Percentiles rank a stretch among this genome's conserved stretches.
Conservation (phyloP, 2,329 filamentous ascomycete genomes). For the Beauveria medogensis region DNA sequence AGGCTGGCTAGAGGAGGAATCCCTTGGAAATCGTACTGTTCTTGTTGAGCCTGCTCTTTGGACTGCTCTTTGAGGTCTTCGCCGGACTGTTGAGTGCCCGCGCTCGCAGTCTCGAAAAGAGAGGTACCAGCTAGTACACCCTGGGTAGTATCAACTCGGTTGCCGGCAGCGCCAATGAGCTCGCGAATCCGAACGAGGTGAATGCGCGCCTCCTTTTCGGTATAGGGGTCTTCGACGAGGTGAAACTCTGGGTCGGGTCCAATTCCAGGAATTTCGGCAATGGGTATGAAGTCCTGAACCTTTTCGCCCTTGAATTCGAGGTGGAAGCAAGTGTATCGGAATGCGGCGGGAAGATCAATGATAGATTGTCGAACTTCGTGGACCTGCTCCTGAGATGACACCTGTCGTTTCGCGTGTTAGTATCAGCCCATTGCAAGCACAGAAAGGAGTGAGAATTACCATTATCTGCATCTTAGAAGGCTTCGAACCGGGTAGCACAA, state of each 20-base stretch:
- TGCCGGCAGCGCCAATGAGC: constrained; percentile 82
- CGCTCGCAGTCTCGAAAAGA: constrained; percentile 71
- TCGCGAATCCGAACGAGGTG: constrained; percentile 87
- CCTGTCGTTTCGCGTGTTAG: constrained; percentile 37
- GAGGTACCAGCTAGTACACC: constrained; percentile 80
- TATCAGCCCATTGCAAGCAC: constrained; percentile 14
- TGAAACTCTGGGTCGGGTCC: constrained; percentile 68
- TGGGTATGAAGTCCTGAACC: constrained; percentile 90
- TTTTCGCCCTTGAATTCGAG: constrained; percentile 81
- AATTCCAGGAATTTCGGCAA: constrained; percentile 80
- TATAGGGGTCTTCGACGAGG: constrained; percentile 91
- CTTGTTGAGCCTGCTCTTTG: constrained; percentile 29
- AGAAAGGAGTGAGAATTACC: constrained; percentile 39
- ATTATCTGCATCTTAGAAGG: constrained; percentile 76
- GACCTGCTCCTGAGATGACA: constrained; percentile 88
- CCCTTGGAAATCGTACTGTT: constrained; percentile 70
- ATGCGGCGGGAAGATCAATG: constrained; percentile 84
- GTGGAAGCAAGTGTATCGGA: constrained; percentile 98
- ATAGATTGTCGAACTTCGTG: constrained; percentile 96
- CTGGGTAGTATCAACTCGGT: constrained; percentile 79
- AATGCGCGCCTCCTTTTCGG: constrained; percentile 94
- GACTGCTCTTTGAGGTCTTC: constrained; percentile 26
- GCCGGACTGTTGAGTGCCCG: constrained; percentile 32
- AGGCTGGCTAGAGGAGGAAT: constrained; percentile 61
- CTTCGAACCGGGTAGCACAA: constrained; percentile 69